Conservation (phyloP, 345 rosid species). For the Luvunga scandens region DNA sequence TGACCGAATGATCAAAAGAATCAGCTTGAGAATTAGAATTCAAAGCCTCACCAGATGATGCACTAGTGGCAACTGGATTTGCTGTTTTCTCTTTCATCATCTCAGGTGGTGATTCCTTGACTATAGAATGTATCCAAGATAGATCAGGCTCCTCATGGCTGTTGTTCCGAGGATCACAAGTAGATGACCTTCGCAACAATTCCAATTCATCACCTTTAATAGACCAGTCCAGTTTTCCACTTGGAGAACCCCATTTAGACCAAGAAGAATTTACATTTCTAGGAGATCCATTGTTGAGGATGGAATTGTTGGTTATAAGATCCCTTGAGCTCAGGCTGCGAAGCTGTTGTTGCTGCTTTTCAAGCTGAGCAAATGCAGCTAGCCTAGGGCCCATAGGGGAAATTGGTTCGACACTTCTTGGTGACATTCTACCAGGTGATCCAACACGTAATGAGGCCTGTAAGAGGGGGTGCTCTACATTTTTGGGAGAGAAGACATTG, state of each 20-base stretch:
- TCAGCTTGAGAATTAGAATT: slow-evolving; percentile 26
- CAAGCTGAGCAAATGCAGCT: slow-evolving; percentile 35
- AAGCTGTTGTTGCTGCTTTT: slow-evolving; percentile 43
- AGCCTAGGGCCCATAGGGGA: slow-evolving; percentile 44
- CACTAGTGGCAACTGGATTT: slow-evolving; percentile 9
- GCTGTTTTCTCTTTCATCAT: slow-evolving; percentile 31
- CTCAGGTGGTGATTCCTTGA: slow-evolving; percentile 54
- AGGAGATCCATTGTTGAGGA: slow-evolving; percentile 32
- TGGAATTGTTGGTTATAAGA: slow-evolving; percentile 30
- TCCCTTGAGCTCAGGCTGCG: slow-evolving; percentile 43
- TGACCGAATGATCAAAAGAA: slow-evolving; percentile 27
- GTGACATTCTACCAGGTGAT: slow-evolving; percentile 56
- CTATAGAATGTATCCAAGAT: slow-evolving; percentile 53
- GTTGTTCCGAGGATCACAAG: slow-evolving; percentile 31
- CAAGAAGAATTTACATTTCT: slow-evolving; percentile 31
- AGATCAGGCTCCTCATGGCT: slow-evolving; percentile 47
- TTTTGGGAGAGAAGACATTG: slow-evolving; percentile 37
- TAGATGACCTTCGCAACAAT: slow-evolving; percentile 30
- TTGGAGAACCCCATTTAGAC: slow-evolving; percentile 50
- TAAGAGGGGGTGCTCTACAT: slow-evolving; percentile 33
- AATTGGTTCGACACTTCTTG: slow-evolving; percentile 41
- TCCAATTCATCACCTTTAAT: slow-evolving; percentile 30
- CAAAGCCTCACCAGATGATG: slow-evolving; percentile 26
- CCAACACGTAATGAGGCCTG: slow-evolving; percentile 41
- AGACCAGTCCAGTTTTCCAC: slow-evolving; percentile 43